A percentile compares a stretch with the other conserved stretches of the same genome.
These are phyloP conservation scores for Vaccinium darrowii DNA, from an alignment of 148 eudicot genomes.

Conservation along the genomic window DNA sequence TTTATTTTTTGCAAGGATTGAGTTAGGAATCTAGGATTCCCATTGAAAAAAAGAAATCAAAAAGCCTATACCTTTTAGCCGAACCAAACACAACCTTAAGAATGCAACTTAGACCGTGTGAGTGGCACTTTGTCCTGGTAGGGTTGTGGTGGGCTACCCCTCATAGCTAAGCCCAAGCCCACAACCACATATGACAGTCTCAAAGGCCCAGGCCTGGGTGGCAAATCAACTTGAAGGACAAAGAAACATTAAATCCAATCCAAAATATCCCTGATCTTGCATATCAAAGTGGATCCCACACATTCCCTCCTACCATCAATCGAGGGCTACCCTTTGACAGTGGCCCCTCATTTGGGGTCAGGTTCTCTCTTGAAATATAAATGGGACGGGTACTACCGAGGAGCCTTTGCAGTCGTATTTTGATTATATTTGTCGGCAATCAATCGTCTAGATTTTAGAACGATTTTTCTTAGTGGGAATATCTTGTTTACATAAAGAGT, in stretches of 20 bases:
- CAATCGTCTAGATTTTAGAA: neutral
- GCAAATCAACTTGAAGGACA: constrained; percentile 11
- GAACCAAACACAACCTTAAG: neutral
- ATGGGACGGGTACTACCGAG: neutral
- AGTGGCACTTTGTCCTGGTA: neutral
- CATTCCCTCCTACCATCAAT: constrained; percentile 1
- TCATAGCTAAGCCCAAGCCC: constrained; percentile 4
- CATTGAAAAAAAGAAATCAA: too few relatives aligned
- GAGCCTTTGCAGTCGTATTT: too few relatives aligned
- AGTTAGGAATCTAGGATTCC: too few relatives aligned
- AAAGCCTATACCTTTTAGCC: neutral
- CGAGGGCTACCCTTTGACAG: neutral
- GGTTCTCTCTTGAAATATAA: neutral
- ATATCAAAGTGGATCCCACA: constrained; percentile 25
- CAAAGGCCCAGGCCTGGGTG: neutral
- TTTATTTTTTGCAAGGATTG: too few relatives aligned
- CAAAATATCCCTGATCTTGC: constrained; percentile 14
- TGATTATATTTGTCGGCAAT: neutral
- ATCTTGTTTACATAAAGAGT: too few relatives aligned
- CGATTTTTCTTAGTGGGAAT: too few relatives aligned
- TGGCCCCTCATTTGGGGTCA: neutral
- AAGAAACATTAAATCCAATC: neutral
- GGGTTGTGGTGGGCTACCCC: constrained; percentile 6
- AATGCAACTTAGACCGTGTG: neutral
- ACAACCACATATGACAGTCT: neutral